Evolutionary conservation across 176 grass and related monocot species (phyloP).

Genomic region (Oryza glaberrima): DNA sequence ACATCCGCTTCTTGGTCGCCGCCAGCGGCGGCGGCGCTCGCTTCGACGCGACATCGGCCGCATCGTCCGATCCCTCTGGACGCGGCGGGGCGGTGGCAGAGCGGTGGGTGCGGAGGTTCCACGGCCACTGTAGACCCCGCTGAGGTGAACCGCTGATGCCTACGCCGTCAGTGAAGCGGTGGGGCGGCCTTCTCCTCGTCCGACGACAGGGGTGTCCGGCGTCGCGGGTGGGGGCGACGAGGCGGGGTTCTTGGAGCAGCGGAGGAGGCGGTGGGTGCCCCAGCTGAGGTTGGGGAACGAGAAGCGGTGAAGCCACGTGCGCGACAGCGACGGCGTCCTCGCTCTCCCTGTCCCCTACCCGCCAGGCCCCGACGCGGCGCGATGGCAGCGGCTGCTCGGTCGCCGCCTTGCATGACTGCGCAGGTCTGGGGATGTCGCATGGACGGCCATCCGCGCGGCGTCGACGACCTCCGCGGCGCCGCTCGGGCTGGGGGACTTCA

Average conservation of each 20-base stretch:
- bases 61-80: background rate
- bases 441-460: no score
- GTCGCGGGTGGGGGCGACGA: background rate
- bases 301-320: no score
- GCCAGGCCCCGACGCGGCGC: no score
- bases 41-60: background rate
- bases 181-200: slow-evolving; percentile 26
- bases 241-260: background rate
- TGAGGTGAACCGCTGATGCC: slow-evolving; percentile 30
- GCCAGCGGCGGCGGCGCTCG: background rate
- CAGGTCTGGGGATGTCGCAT: no score
- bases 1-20: slow-evolving; percentile 22
- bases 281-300: no score
- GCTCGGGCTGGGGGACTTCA: no score
- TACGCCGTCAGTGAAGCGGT: background rate
- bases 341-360: no score
- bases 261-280: no score
- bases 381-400: no score
- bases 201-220: slow-evolving; percentile 23
- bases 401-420: no score
- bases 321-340: no score
- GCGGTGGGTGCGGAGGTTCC: slow-evolving; percentile 52
- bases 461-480: no score
- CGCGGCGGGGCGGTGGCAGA: slow-evolving; percentile 40
- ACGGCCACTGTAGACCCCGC: slow-evolving; percentile 36